These are phyloP conservation scores for Trichophyton verrucosum DNA, from an alignment of 2,329 filamentous ascomycete species.

Conservation along the genomic window DNA sequence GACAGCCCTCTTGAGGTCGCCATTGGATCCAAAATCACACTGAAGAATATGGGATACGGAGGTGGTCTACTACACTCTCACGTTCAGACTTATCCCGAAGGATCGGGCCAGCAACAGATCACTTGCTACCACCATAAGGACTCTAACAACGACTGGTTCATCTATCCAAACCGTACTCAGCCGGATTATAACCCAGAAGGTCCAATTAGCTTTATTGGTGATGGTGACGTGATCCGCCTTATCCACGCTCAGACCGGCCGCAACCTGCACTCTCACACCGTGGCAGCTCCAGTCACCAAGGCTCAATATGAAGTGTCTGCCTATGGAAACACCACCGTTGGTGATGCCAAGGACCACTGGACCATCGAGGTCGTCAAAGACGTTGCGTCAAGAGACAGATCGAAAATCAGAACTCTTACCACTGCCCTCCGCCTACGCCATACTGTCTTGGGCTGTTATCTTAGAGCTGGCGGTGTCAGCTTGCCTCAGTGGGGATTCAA, in stretches of 20 bases:
- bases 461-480: conserved; percentile 90
- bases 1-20: conserved; percentile 90
- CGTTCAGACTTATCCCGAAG: conserved; percentile 89
- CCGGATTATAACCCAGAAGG: conserved; percentile 58
- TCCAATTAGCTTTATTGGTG: conserved; percentile 61
- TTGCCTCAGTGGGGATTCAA: conserved; percentile 99
- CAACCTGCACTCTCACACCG: conserved; percentile 89
- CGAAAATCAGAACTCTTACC: conserved; percentile 77
- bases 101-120: conserved; percentile 86
- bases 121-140: conserved; percentile 99
- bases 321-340: conserved; percentile 90
- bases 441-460: conserved; percentile 72
- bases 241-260: conserved; percentile 93
- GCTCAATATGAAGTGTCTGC: conserved; percentile 83
- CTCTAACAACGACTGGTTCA: conserved; percentile 99
- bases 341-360: conserved; percentile 98
- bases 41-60: conserved; percentile 99
- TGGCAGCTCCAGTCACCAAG: conserved; percentile 81
- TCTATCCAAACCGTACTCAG: conserved; percentile 81
- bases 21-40: conserved; percentile 72
- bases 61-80: conserved; percentile 93
- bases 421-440: conserved; percentile 86
- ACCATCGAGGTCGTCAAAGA: conserved; percentile 82
- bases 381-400: conserved; percentile 73
- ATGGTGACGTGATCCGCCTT: conserved; percentile 68